A percentile compares a stretch with the other conserved stretches of the same genome.
These are phyloP conservation scores for Clitoria ternatea DNA, from an alignment of 306 rosid genomes.

Conservation along the genomic window DNA sequence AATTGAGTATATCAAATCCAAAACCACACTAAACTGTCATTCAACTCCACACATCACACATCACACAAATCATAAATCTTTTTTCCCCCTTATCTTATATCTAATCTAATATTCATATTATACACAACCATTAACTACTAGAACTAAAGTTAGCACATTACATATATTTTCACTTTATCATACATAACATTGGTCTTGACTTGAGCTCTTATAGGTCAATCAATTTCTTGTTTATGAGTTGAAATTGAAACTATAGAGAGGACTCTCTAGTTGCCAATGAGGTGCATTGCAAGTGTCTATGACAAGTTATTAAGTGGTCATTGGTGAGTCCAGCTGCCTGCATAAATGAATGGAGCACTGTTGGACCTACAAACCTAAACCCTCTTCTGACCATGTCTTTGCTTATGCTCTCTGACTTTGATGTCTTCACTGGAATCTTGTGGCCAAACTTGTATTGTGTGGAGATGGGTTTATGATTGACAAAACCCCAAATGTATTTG, in stretches of 20 bases:
- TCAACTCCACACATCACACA: constrained; percentile 25
- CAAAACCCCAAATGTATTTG: constrained; percentile 88
- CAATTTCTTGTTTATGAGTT: constrained; percentile 12
- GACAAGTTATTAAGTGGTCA: constrained; percentile 83
- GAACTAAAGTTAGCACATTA: constrained; percentile 48
- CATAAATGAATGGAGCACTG: constrained; percentile 87
- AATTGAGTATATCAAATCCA: too few relatives aligned
- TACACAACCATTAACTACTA: constrained; percentile 41
- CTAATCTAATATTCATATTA: constrained; percentile 42
- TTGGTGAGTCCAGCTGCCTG: constrained; percentile 94
- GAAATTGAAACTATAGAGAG: constrained; percentile 26
- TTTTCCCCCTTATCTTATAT: too few relatives aligned
- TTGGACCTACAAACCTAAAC: constrained; percentile 88
- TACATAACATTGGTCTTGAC: not conserved
- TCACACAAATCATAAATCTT: constrained; percentile 20
- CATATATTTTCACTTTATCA: not conserved
- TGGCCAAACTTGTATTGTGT: constrained; percentile 85
- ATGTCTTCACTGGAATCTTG: constrained; percentile 88
- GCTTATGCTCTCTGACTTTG: constrained; percentile 93
- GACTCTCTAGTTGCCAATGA: constrained; percentile 31
- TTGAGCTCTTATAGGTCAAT: constrained; percentile 15
- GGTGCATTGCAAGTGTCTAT: constrained; percentile 73
- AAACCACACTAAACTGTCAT: constrained; percentile 6
- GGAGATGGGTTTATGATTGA: constrained; percentile 71
- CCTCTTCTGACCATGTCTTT: constrained; percentile 92